Base-by-base conservation (phyloP, 2,329 filamentous ascomycete genomes). In the Verticillium longisporum region DNA sequence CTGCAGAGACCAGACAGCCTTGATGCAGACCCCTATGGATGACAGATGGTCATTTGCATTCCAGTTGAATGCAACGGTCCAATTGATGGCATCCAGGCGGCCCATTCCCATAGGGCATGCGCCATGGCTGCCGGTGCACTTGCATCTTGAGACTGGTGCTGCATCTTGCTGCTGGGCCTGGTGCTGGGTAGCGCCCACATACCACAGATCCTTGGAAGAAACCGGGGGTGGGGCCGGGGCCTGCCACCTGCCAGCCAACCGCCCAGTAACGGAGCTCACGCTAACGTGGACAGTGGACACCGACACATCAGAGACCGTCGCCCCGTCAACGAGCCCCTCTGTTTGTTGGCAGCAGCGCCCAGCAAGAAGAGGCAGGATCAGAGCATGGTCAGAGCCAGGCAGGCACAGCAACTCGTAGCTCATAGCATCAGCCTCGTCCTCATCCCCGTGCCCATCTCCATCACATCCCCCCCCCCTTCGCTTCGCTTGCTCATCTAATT, bases 261-360 rank as follows among this genome's bases (percentile, higher is more conserved):
- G 45, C 45, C n/a, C 45, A 50, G 45, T 50, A 50, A 50, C 45
- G 45, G 18, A 1, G 45, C 21, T 9, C 15, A 21, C 41, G 7
- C 9, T 9, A 36, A 36, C 34, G 9, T 36, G 34, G 41, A 41
- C 15, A 21, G 7, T 26, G 41, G 34, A 26, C 6, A n/a, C 45
- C 10, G n/a, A 50, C 18, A 18, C n/a, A n/a, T 18, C 4, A 21
- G 26, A 50, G 4, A 10, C 45, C n/a, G 61, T 66, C 61, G 53
- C 65, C 65, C 63, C 38, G 64, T 56, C 65, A 61, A 66, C 65
- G 18, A 55, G 63, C 65, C 64, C 65, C 61, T 62, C 60, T 65
- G 60, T 63, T 66, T 66, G 63, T 65, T 65, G 60, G 63, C 63
- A 62, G 62, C 61, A 7, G 36, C 21, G 6, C 26, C 55, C 55